Evolutionary conservation across 148 eudicot genomes (phyloP), one percentile per base, ranked within the genome.

Genomic region (Rheum nobile): DNA sequence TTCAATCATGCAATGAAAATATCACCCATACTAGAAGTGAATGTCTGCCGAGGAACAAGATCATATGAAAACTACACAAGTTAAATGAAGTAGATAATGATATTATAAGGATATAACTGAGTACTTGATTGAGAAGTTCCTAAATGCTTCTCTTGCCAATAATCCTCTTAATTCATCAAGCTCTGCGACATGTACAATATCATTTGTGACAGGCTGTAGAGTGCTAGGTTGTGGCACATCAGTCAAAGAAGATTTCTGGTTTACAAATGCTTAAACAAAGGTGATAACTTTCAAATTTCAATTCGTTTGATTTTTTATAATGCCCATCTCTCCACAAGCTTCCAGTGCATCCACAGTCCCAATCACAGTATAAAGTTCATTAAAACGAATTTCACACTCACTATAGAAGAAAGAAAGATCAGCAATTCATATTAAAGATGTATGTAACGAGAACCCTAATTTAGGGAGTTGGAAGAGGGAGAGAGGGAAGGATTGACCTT

Each of bases 111-210:
- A 32, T 65, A 32, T 6, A 65, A 34, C 32, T 8, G n/a, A 37
- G 31, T 43, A 94, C 98, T 91, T 91, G 98, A 67, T 79, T 75
- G 22, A 94, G 86, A 78, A 94, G 83, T 76, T 94, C 97, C 75
- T 94, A 93, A 75, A 94, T 91, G 88, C 84, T 91, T 84, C 96
- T 85, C 81, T 91, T 94, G 84, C 89, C 86, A 22, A 94, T 76
- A 74, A 91, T 85, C 72, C 91, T 84, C 67, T 76, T 86, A 79
- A 47, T 73, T 91, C 96, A 76, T 73, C 79, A 65, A 79, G 47
- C 69, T 90, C 98, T 31, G 50, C 74, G 71, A 24, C 78, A 39
- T 78, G 76, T 29, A 80, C 29, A 70, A 68, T 81, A 71, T 77
- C 84, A 70, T 82, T 76, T 13, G 82, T 44, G 32, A 54, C 80